Percentiles rank a stretch among this genome's conserved stretches.
Conservation (phyloP, 352 stramenopile genomes). For the Phytophthora aleatoria region DNA sequence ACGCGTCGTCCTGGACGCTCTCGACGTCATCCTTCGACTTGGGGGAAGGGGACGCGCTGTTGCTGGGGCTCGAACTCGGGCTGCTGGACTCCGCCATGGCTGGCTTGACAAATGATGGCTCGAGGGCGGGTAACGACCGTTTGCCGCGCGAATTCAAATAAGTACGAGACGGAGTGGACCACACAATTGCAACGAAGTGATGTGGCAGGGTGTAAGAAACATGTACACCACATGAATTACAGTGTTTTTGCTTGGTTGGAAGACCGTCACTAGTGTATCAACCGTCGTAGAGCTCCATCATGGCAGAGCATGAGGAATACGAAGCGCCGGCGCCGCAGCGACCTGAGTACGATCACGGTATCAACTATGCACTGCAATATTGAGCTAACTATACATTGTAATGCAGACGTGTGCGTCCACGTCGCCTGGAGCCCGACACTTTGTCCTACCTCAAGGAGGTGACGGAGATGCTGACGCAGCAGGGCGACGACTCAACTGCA, state of each 20-base stretch:
- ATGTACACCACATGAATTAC: not conserved
- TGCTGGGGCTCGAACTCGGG: slow-evolving; percentile 32
- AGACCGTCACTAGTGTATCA: slow-evolving; percentile 15
- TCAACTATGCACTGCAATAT: not conserved
- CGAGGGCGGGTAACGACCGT: slow-evolving; percentile 13
- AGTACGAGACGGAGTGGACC: slow-evolving; percentile 1
- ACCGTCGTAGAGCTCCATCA: slow-evolving; percentile 10
- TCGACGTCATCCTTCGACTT: slow-evolving; percentile 15
- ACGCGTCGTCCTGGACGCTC: slow-evolving; percentile 32
- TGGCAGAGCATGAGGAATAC: slow-evolving; percentile 24
- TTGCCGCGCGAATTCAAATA: slow-evolving; percentile 24
- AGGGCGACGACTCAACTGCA: slow-evolving; percentile 52
- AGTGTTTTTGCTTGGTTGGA: slow-evolving; percentile 1
- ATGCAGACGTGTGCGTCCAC: slow-evolving; percentile 68
- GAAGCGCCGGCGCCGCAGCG: slow-evolving; percentile 24
- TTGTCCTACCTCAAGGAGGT: slow-evolving; percentile 86
- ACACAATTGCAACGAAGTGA: not conserved
- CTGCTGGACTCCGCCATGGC: slow-evolving; percentile 21
- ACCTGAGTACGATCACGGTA: slow-evolving; percentile 29
- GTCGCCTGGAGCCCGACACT: slow-evolving; percentile 76
- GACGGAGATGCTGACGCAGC: slow-evolving; percentile 70
- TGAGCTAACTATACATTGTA: slow-evolving; percentile 3
- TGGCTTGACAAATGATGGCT: slow-evolving; percentile 17
- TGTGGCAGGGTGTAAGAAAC: not conserved
- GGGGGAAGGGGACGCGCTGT: slow-evolving; percentile 21